A percentile compares a stretch with the other conserved stretches of the same genome.
These are phyloP conservation scores for Adenanthera pavonina DNA, from an alignment of 306 rosid species.

Conservation along the genomic window DNA sequence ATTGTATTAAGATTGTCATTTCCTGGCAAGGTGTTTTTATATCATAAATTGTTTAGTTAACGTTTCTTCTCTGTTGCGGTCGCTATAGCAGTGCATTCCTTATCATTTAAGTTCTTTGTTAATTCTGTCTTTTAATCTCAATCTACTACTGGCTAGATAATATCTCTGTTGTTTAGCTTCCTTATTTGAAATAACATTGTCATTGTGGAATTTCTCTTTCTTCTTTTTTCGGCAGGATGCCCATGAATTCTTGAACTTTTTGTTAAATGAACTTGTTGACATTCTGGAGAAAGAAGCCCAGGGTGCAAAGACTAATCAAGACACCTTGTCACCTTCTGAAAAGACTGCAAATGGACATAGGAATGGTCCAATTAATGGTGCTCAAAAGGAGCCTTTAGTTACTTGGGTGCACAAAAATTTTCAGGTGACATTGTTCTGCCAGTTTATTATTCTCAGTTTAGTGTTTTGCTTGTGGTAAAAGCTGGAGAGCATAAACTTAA, in stretches of 20 bases:
- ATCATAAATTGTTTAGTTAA: background rate
- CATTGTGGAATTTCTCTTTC: slow-evolving; percentile 29
- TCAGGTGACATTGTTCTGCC: slow-evolving; percentile 74
- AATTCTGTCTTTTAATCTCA: background rate
- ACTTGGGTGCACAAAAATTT: slow-evolving; percentile 99
- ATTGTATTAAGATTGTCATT: slow-evolving; percentile 17
- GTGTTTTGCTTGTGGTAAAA: slow-evolving; percentile 36
- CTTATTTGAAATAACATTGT: slow-evolving; percentile 36
- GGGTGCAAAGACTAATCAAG: slow-evolving; percentile 77
- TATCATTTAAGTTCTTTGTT: slow-evolving; percentile 6
- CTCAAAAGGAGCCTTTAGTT: slow-evolving; percentile 82
- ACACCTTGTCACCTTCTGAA: slow-evolving; percentile 74
- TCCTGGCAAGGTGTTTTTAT: background rate
- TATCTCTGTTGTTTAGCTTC: slow-evolving; percentile 20
- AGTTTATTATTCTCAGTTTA: slow-evolving; percentile 26
- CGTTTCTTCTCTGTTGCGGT: background rate
- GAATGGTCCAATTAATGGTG: slow-evolving; percentile 75
- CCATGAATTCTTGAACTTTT: slow-evolving; percentile 96
- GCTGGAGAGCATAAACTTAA: slow-evolving; percentile 11
- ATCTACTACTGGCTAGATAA: slow-evolving; percentile 21
- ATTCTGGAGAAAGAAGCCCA: slow-evolving; percentile 98
- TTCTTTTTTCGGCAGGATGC: slow-evolving; percentile 78
- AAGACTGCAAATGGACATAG: slow-evolving; percentile 74
- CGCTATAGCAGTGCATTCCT: slow-evolving; percentile 7
- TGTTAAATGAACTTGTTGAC: slow-evolving; percentile 97